phyloP scores from a whole-genome alignment of 805 yeast species.

The Ogataea populi-albae region DNA sequence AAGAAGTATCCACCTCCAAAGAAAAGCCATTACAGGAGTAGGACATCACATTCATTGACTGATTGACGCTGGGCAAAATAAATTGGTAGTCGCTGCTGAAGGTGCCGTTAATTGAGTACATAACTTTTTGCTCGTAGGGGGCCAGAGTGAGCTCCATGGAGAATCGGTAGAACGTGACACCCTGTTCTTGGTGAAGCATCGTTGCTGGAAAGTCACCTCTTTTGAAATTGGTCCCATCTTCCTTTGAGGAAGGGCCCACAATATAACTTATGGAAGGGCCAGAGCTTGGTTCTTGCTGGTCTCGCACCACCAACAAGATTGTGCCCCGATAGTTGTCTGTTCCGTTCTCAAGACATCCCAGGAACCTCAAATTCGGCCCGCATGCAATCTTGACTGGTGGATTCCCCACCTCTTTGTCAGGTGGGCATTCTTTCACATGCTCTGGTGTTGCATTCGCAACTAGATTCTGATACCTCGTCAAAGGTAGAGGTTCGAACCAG shows the following conservation, averaged over 20 bases:
- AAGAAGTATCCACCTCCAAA: conserved; percentile 59
- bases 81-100: conserved; percentile 49
- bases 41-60: conserved; percentile 78
- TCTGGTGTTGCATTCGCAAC: conserved; percentile 23
- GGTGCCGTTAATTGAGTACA: conserved; percentile 57
- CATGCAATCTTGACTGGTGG: conserved; percentile 48
- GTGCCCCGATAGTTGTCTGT: conserved; percentile 61
- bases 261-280: conserved; percentile 33
- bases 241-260: conserved; percentile 33
- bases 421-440: conserved; percentile 19
- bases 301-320: conserved; percentile 60
- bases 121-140: conserved; percentile 55
- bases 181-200: conserved; percentile 41
- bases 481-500: conserved; percentile 32
- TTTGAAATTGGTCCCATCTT: conserved; percentile 9
- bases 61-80: conserved; percentile 58
- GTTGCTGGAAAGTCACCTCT: conserved; percentile 48
- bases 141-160: conserved; percentile 48
- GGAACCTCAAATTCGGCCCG: conserved; percentile 76
- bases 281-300: conserved; percentile 25
- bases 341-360: conserved; percentile 57
- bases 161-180: conserved; percentile 65
- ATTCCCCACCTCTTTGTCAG: conserved; percentile 24
- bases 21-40: conserved; percentile 93
- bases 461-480: conserved; percentile 21